A percentile compares a stretch with the other conserved stretches of the same genome.
Conservation (phyloP, 2,329 filamentous ascomycete species). For the Cladophialophora immunda region DNA sequence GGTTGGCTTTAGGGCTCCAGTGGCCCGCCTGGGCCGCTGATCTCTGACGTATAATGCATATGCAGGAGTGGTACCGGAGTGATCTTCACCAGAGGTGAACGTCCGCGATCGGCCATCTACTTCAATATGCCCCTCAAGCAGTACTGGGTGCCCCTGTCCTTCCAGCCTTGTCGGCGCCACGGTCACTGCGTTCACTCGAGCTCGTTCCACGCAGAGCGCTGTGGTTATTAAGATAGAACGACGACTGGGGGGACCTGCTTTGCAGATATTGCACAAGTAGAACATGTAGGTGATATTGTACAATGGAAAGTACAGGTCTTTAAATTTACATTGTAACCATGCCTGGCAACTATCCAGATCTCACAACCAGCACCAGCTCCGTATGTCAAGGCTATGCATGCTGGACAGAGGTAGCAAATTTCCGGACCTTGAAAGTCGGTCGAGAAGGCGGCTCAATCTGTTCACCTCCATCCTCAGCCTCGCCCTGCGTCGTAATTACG, state of each 20-base stretch:
- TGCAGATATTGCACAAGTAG: not conserved
- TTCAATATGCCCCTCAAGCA: too few species aligned
- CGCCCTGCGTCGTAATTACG: not conserved
- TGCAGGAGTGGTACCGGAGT: too few species aligned
- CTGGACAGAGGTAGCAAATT: slow-evolving; percentile 8
- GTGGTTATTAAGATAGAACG: too few species aligned
- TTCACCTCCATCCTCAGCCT: not conserved
- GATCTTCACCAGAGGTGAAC: too few species aligned
- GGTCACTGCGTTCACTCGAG: not conserved
- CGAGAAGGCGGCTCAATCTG: not conserved
- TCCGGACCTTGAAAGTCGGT: slow-evolving; percentile 11
- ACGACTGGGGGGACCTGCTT: not conserved
- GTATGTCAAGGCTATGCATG: not conserved
- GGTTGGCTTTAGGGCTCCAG: too few species aligned
- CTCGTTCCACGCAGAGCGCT: not conserved
- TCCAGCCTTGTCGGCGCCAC: too few species aligned
- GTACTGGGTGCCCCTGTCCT: too few species aligned
- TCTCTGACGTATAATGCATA: too few species aligned
- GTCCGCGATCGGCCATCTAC: too few species aligned
- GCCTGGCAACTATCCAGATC: not conserved
- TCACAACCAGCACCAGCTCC: not conserved
- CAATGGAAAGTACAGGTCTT: not conserved
- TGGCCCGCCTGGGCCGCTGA: too few species aligned
- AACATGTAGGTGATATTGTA: not conserved
- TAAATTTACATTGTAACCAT: not conserved